Base-by-base conservation (phyloP, 306 rosid species). In the Astragalus glycyphyllos region DNA sequence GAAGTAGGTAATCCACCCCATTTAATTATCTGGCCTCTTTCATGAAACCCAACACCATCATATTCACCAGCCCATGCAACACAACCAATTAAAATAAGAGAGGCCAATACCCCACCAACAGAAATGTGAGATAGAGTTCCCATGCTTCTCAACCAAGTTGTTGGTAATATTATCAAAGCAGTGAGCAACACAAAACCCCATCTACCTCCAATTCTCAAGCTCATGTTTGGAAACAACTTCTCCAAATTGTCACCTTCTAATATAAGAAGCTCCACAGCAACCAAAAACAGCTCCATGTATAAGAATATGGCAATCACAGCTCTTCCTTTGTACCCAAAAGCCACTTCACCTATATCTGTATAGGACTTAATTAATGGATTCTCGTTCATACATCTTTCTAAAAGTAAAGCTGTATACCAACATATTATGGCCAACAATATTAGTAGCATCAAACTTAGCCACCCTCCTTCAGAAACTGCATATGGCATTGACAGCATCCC, bases 401-500 rank as follows among this genome's bases (percentile, higher is more conserved):
- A 74, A 67, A 91, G 92, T 46, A 84, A 32, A 2, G 84, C 97
- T 1, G 96, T 91, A 71, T 86, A 91, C 81, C 88, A 88, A 50
- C 88, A 82, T 6, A 88, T 58, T 13, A 62, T 68, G 4, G 91
- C 89, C 8, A 91, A 74, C 1, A 81, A 3, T 23, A 88, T 48
- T 0, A 91, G 79, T 8, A 85, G 55, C 0, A 80, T 48, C 8
- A 88, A 57, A 71, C 91, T 86, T 26, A 84, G n/a, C 97, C 96
- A 88, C 44, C 97, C 97, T 69, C 90, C 97, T 77, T 85, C 67
- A 11, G 89, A 80, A 31, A 91, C 71, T 41, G 96, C 96, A 77
- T 83, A 86, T 7, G 97, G 96, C 76, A 91, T 80, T 15, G 97
- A 86, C 7, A 88, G 80, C 38, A 88, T 74, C 56, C 97, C 97